Evolutionary conservation across 2,329 filamentous ascomycete species (phyloP).

Genomic region (Aschersonia sp.): DNA sequence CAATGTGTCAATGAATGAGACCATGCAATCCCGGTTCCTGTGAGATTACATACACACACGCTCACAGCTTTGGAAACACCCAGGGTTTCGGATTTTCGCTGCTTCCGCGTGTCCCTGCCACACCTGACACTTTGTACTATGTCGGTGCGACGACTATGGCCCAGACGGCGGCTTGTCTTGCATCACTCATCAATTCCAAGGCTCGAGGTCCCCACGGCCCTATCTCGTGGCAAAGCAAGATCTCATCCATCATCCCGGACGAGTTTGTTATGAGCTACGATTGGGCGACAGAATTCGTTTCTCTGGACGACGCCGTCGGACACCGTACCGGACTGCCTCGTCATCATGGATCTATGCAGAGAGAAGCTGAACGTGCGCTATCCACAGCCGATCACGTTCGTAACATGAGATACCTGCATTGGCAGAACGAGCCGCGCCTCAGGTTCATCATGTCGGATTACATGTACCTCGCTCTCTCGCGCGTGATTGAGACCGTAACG

Average conservation of each 20-base stretch:
- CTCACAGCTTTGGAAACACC: too few relatives aligned
- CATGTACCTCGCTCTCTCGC: constrained; percentile 29
- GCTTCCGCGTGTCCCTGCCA: constrained; percentile 23
- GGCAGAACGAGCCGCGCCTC: constrained; percentile 27
- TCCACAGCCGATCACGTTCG: constrained; percentile 20
- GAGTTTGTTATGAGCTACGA: constrained; percentile 35
- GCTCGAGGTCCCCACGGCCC: constrained; percentile 10
- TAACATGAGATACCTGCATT: constrained; percentile 28
- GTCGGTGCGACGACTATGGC: constrained; percentile 42
- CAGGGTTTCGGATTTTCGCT: constrained; percentile 16
- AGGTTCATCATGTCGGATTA: constrained; percentile 34
- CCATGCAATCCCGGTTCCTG: too few relatives aligned
- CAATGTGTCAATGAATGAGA: too few relatives aligned
- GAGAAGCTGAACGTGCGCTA: constrained; percentile 11
- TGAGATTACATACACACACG: too few relatives aligned
- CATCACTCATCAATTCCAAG: constrained; percentile 32
- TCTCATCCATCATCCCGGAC: constrained; percentile 30
- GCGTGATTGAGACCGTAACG: constrained; percentile 28
- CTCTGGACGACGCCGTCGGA: constrained; percentile 36
- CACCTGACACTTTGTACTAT: constrained; percentile 35
- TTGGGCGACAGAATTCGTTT: constrained; percentile 31
- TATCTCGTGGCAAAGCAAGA: constrained; percentile 27
- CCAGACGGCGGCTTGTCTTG: constrained; percentile 32
- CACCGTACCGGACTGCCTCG: constrained; percentile 35
- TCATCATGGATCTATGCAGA: constrained; percentile 17